Evolutionary conservation across 2,329 filamentous ascomycete genomes (phyloP).

Genomic region (Stemphylium vesicarium): DNA sequence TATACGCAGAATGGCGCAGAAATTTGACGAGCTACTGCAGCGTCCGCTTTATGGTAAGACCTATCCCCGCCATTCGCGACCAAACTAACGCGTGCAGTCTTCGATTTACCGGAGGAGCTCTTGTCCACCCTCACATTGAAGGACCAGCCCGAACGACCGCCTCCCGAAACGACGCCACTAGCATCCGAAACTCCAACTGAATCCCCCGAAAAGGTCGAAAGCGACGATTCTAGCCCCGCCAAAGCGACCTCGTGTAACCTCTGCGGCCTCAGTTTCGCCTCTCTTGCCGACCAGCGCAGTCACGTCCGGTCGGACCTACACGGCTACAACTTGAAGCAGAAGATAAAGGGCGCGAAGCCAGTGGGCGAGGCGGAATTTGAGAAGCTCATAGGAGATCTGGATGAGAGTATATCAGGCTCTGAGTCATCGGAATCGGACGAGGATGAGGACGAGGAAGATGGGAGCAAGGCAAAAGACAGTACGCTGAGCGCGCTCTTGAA

Average conservation of each 20-base stretch:
- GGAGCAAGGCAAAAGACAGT: constrained; percentile 65
- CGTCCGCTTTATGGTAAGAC: constrained; percentile 49
- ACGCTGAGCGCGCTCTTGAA: constrained; percentile 79
- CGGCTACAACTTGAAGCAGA: constrained; percentile 93
- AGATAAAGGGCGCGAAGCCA: constrained; percentile 72
- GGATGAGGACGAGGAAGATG: constrained; percentile 65
- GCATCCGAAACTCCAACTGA: constrained; percentile 21
- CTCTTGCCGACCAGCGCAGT: constrained; percentile 78
- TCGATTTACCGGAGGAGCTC: constrained; percentile 79
- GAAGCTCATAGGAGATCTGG: constrained; percentile 80
- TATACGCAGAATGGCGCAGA: constrained; percentile 37
- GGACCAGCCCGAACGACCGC: constrained; percentile 34
- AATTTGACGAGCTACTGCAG: constrained; percentile 42
- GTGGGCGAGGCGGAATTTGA: constrained; percentile 87
- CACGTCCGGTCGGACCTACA: constrained; percentile 93
- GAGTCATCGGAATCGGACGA: constrained; percentile 74
- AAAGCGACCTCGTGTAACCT: constrained; percentile 79
- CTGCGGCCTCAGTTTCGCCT: constrained; percentile 74
- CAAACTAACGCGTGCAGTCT: constrained; percentile 62
- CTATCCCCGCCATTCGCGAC: not conserved
- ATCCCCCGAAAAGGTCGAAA: constrained; percentile 47
- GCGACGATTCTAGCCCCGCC: constrained; percentile 50
- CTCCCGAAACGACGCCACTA: constrained; percentile 22
- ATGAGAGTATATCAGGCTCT: constrained; percentile 92
- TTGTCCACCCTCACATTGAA: constrained; percentile 70